These are phyloP conservation scores for Ophiocordyceps camponoti-floridani DNA, from an alignment of 2,329 filamentous ascomycete species.

Conservation along the genomic window DNA sequence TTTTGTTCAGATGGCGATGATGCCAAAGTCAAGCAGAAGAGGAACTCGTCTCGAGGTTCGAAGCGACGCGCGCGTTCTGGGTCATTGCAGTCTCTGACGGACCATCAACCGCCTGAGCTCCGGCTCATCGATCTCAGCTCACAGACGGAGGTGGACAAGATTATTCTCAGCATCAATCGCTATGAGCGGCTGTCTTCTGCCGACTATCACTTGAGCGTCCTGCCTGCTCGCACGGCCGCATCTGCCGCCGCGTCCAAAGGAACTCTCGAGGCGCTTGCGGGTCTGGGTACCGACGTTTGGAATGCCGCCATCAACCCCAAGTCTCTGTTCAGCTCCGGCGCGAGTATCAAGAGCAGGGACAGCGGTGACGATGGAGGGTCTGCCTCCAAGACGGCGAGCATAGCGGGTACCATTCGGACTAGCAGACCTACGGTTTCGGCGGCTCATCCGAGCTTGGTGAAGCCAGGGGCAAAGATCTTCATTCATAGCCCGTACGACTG, in stretches of 20 bases:
- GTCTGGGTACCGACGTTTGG: constrained; percentile 62
- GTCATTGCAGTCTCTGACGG: constrained; percentile 53
- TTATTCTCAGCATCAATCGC: constrained; percentile 69
- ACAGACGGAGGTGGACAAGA: constrained; percentile 74
- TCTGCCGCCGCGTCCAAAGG: constrained; percentile 47
- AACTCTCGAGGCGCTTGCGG: constrained; percentile 59
- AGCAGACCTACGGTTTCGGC: constrained; percentile 12
- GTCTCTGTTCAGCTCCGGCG: constrained; percentile 70
- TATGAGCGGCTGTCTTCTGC: constrained; percentile 73
- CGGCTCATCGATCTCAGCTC: constrained; percentile 78
- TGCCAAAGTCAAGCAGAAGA: constrained; percentile 27
- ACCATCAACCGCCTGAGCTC: constrained; percentile 72
- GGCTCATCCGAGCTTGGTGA: constrained; percentile 35
- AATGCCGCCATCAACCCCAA: constrained; percentile 80
- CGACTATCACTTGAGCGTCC: constrained; percentile 77
- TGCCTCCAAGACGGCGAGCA: constrained; percentile 22
- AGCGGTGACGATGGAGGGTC: constrained; percentile 41
- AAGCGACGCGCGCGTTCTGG: constrained; percentile 40
- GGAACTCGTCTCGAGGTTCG: constrained; percentile 23
- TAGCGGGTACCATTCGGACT: constrained; percentile 12
- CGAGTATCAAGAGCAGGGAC: constrained; percentile 49
- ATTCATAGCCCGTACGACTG: constrained; percentile 95
- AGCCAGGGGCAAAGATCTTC: constrained; percentile 56
- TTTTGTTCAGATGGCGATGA: constrained; percentile 63
- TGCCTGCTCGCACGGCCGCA: constrained; percentile 56